Base-by-base conservation (phyloP, 2,329 filamentous ascomycete genomes). In the Graphilbum fragrans region DNA sequence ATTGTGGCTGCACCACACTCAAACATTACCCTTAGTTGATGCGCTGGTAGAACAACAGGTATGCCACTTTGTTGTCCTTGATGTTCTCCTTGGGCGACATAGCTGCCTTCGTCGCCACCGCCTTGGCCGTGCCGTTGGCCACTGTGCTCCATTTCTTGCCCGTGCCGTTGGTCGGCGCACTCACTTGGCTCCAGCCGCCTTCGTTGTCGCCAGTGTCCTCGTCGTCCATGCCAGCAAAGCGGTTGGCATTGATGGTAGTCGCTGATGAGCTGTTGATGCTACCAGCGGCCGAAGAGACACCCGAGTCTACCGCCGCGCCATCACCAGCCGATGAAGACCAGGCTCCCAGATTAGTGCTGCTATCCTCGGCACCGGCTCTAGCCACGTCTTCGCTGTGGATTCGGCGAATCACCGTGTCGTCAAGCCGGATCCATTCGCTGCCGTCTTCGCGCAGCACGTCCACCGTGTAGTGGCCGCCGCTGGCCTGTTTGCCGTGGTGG, bases 381-480 rank as follows among this genome's bases (percentile, higher is more conserved):
- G 86, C 88, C 18, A 96, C 88, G 48, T 96, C 90, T 54, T 94
- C 85, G 47, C 80, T 81, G 41, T 82, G 76, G 29, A 98, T 78
- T 33, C 87, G 82, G 46, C 84, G 78, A 48, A 98, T 87, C 45
- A 86, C 66, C 0, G 92, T 98, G 57, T 98, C 92, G 53, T 98
- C 92, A 50, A 98, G 77, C 41, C 90, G 84, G 43, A 98, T 83
- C 92, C 92, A 98, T 60, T 95, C 88, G 19, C 77, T 77, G n/a
- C 82, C 86, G 56, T 98, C 92, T 60, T 96, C 90, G 39, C 92
- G 82, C 44, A 88, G 79, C 33, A 95, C 82, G 58, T 98, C 92
- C n/a, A 93, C 90, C 1, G 92, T 98, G 61, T 98, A 98, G 59
- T 98, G 92, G 4, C 92, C 92, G 40, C 86, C 88, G 48, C 84